Conservation (phyloP, 495 filamentous ascomycete genomes). For the Emericellopsis terricola region DNA sequence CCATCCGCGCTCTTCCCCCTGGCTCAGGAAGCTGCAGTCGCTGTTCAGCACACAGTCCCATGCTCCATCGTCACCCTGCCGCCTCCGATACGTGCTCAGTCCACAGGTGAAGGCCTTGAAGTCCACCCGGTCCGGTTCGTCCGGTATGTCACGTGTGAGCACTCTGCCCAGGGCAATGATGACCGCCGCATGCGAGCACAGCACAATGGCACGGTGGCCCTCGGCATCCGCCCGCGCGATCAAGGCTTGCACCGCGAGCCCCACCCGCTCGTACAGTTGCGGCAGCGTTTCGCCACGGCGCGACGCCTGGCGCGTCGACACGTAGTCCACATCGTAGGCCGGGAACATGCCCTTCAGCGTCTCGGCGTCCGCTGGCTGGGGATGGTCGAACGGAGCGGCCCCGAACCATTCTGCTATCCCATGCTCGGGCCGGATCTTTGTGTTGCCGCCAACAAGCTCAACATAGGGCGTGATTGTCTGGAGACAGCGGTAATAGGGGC, state of each 20-base stretch:
- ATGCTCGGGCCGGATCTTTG: conserved; percentile 47
- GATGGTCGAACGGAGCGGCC: conserved; percentile 61
- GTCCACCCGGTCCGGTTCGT: conserved; percentile 49
- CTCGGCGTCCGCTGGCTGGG: conserved; percentile 43
- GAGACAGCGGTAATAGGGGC: conserved; percentile 82
- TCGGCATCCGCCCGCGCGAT: conserved; percentile 52
- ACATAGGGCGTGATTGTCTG: conserved; percentile 67
- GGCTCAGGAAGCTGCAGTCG: conserved; percentile 60
- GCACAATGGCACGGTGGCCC: conserved; percentile 44
- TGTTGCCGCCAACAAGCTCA: conserved; percentile 9
- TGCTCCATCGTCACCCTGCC: conserved; percentile 14
- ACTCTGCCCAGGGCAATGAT: conserved; percentile 71
- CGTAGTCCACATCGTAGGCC: conserved; percentile 32
- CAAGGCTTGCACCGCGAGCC: conserved; percentile 47
- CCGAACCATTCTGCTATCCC: conserved; percentile 91
- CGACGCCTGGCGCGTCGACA: conserved; percentile 42
- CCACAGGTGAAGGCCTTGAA: conserved; percentile 78
- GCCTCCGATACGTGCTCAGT: conserved; percentile 37
- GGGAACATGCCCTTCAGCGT: conserved; percentile 49
- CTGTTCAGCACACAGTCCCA: conserved; percentile 70
- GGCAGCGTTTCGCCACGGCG: conserved; percentile 57
- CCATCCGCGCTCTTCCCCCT: conserved; percentile 82
- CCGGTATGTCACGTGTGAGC: conserved; percentile 60
- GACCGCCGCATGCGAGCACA: conserved; percentile 83
- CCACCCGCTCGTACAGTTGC: conserved; percentile 63